A percentile compares a stretch with the other conserved stretches of the same genome.
These are phyloP conservation scores for Sporormia fimetaria DNA, from an alignment of 495 filamentous ascomycete genomes.

Conservation along the genomic window DNA sequence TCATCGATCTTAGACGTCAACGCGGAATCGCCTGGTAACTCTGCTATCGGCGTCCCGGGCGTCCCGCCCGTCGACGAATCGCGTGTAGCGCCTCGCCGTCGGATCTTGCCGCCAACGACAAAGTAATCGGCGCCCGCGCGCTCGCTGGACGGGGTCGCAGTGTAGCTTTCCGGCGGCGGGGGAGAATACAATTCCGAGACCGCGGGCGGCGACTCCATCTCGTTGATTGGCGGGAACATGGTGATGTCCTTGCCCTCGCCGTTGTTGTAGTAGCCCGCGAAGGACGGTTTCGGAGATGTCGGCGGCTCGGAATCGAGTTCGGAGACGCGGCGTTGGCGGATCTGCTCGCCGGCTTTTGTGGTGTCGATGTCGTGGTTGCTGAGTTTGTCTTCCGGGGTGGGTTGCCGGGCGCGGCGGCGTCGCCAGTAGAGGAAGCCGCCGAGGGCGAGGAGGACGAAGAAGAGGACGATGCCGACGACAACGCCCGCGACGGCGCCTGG, in stretches of 20 bases:
- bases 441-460: slow-evolving; percentile 6
- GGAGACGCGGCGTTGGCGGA: slow-evolving; percentile 15
- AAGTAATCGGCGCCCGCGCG: neutral
- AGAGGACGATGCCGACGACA: slow-evolving; percentile 17
- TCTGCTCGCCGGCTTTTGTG: slow-evolving; percentile 9
- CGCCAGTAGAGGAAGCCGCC: slow-evolving; percentile 13
- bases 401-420: slow-evolving; percentile 5
- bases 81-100: slow-evolving; percentile 14
- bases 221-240: slow-evolving; percentile 18
- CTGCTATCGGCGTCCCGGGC: slow-evolving; percentile 7
- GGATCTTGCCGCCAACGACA: neutral
- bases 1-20: neutral
- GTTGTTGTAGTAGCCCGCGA: slow-evolving; percentile 14
- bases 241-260: slow-evolving; percentile 11
- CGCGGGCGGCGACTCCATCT: slow-evolving; percentile 18
- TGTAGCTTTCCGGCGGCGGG: slow-evolving; percentile 4
- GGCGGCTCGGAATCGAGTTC: slow-evolving; percentile 19
- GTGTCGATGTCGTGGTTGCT: slow-evolving; percentile 12
- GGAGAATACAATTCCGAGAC: slow-evolving; percentile 11
- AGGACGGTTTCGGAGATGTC: slow-evolving; percentile 4
- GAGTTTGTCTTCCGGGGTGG: neutral
- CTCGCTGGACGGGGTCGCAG: slow-evolving; percentile 1
- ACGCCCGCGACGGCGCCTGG: slow-evolving; percentile 23
- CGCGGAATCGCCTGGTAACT: slow-evolving; percentile 15
- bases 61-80: slow-evolving; percentile 16